Evolutionary conservation across 495 filamentous ascomycete genomes (phyloP).

Genomic region (Pyrenopolyporus hunteri): DNA sequence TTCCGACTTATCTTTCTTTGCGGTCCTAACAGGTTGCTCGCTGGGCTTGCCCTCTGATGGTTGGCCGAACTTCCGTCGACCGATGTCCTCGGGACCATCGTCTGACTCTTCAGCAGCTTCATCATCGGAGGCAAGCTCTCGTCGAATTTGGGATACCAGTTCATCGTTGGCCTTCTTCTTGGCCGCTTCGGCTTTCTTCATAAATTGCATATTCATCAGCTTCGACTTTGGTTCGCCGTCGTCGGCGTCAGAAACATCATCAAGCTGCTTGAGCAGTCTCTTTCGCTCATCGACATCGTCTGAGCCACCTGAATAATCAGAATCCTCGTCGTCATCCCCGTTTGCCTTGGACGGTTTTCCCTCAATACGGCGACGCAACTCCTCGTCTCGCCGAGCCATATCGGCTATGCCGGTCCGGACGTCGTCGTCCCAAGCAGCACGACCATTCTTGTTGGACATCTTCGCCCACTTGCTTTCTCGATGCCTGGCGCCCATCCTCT

Average conservation of each 20-base stretch:
- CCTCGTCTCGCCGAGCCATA: constrained; percentile 83
- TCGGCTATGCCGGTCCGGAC: constrained; percentile 77
- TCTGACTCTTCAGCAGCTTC: constrained; percentile 58
- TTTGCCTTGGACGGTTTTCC: constrained; percentile 65
- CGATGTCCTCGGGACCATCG: constrained; percentile 63
- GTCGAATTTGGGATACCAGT: constrained; percentile 73
- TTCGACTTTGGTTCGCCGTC: constrained; percentile 52
- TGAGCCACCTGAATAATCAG: constrained; percentile 58
- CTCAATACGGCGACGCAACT: constrained; percentile 80
- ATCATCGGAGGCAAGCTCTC: constrained; percentile 66
- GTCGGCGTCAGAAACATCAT: constrained; percentile 50
- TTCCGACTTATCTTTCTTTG: constrained; percentile 39
- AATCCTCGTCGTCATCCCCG: constrained; percentile 61
- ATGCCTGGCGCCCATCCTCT: constrained; percentile 88
- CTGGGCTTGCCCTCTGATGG: constrained; percentile 44
- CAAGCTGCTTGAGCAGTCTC: constrained; percentile 64
- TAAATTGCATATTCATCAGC: constrained; percentile 62
- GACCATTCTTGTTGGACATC: constrained; percentile 76
- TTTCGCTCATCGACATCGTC: constrained; percentile 59
- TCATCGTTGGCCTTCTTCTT: constrained; percentile 81
- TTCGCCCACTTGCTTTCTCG: constrained; percentile 96
- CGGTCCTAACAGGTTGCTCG: constrained; percentile 26
- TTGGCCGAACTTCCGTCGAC: constrained; percentile 69
- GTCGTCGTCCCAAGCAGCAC: constrained; percentile 83
- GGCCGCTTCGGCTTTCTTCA: constrained; percentile 83